These are phyloP conservation scores for Ophiocordyceps camponoti-rufipedis DNA, from an alignment of 2,329 filamentous ascomycete genomes.

Conservation along the genomic window DNA sequence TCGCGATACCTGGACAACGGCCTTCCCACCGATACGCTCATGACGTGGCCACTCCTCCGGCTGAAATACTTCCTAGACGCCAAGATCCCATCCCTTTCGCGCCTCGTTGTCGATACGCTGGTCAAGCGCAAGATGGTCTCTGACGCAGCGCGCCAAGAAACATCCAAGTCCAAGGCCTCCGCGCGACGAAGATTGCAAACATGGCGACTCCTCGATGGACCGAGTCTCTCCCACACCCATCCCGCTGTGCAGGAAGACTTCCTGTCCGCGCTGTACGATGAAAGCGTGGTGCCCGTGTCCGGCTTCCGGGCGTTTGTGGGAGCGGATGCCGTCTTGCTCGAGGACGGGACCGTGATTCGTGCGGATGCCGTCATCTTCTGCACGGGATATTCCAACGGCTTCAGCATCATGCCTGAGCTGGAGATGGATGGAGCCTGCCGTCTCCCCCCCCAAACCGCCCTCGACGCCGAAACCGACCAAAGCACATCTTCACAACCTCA, in stretches of 20 bases:
- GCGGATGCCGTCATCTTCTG: constrained; percentile 17
- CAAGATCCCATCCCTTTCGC: not conserved
- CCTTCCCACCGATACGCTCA: constrained; percentile 1
- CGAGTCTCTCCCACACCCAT: constrained; percentile 2
- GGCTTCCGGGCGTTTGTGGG: constrained; percentile 6
- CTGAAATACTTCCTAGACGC: constrained; percentile 3
- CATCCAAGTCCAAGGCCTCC: not conserved
- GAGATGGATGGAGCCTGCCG: constrained; percentile 3
- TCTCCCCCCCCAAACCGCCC: not conserved
- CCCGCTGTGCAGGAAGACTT: constrained; percentile 3
- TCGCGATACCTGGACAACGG: constrained; percentile 4
- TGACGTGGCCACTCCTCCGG: constrained; percentile 1
- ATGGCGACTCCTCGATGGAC: constrained; percentile 1
- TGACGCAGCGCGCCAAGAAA: constrained; percentile 1
- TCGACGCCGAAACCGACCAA: not conserved
- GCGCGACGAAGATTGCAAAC: not conserved
- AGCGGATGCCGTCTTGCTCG: constrained; percentile 8
- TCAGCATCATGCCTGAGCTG: constrained; percentile 6
- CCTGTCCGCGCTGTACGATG: not conserved
- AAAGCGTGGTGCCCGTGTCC: not conserved
- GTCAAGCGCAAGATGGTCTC: constrained; percentile 1
- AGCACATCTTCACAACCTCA: not conserved
- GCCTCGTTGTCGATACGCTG: not conserved
- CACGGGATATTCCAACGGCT: constrained; percentile 18
- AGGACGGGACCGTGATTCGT: constrained; percentile 11